Evolutionary conservation across 345 rosid genomes (phyloP), one percentile per base, ranked within the genome.

Genomic region (Pugionium cornutum): DNA sequence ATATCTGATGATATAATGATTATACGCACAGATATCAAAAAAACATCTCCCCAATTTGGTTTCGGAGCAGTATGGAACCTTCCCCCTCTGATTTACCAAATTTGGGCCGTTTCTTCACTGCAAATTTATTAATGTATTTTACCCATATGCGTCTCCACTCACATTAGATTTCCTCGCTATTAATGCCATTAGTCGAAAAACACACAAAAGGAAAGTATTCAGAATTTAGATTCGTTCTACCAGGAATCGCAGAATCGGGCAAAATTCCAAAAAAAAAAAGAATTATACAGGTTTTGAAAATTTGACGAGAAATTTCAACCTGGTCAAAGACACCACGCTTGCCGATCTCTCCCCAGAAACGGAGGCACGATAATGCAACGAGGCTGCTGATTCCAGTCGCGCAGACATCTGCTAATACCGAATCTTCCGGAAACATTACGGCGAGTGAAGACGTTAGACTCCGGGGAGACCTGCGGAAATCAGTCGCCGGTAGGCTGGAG

Each of bases 341-440:
- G 10, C 88, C 88, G 45, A 86, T 86, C 68, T 82, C 89, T 71
- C 80, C 78, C 85, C 86, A 86, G 44, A 82, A 36, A 10, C 78
- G 81, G n/a, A 81, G 86, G 29, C 76, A 18, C 0, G 81, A 75
- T 57, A 82, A 72, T 9, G 92, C 88, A 34, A 91, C 47, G 18
- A 39, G 5, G 26, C 73, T 49, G 43, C 78, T 6, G 53, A 86
- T 28, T 6, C 73, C 80, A n/a, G 76, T 6, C 2, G 97, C 92
- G 63, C 59, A 72, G 11, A 78, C 34, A 54, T 91, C 94, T 39
- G 88, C 82, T n/a, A 81, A 49, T 1, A 84, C 53, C 10, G 89
- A 82, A 30, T 81, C 67, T 34, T 46, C 76, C 32, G 81, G 86
- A 18, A 84, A 70, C 71, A 75, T 63, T 5, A 67, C 76, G 37